Percentiles rank a stretch among this genome's conserved stretches.
These are phyloP conservation scores for Seminavis robusta DNA, from an alignment of 108 stramenopile genomes.

Conservation along the genomic window DNA sequence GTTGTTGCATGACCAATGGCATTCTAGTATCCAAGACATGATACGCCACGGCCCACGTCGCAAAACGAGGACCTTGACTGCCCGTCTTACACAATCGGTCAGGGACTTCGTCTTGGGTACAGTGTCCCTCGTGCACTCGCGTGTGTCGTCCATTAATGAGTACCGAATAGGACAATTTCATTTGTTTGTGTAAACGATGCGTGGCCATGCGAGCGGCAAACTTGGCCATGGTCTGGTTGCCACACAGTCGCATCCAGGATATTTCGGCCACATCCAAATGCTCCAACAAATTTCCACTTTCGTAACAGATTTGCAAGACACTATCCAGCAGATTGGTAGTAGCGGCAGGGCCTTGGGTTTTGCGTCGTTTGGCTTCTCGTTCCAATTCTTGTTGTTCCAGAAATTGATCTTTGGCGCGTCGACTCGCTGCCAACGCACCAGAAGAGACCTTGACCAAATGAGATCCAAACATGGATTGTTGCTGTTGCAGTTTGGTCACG, in stretches of 20 bases:
- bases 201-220: neutral
- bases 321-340: neutral
- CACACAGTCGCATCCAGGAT: slow-evolving; percentile 1
- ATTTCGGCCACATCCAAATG: slow-evolving; percentile 1
- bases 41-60: no score
- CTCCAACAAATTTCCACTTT: neutral
- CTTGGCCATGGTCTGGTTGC: neutral
- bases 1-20: no score
- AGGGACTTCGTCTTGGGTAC: no score
- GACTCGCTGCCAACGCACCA: neutral
- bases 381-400: slow-evolving; percentile 2
- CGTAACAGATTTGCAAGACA: neutral
- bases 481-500: neutral
- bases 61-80: no score
- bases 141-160: no score
- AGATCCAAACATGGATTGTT: neutral
- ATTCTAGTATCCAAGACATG: no score
- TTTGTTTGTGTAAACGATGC: neutral
- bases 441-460: neutral
- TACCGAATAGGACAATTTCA: no score
- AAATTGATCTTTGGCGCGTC: neutral
- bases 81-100: no score
- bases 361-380: slow-evolving; percentile 1
- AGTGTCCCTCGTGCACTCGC: no score
- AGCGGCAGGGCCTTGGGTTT: neutral